Base-by-base conservation (phyloP, 2,329 filamentous ascomycete species). In the Monosporascus sp. region DNA sequence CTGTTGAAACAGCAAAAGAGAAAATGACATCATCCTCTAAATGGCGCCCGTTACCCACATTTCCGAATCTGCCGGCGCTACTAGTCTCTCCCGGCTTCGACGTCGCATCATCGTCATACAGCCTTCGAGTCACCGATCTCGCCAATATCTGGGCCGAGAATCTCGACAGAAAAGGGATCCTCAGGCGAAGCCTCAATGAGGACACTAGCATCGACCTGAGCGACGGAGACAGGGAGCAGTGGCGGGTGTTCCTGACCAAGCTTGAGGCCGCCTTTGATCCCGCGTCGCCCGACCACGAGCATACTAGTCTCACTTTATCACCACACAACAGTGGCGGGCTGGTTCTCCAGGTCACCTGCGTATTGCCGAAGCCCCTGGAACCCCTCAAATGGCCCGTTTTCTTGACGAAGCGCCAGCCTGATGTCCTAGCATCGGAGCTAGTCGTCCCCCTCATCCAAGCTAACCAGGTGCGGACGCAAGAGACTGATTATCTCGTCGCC, bases 121-220 rank as follows among this genome's bases (percentile, higher is more conserved):
- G 73, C 2, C 67, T 92, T 27, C 77, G 82, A 54, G 65, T 93
- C 40, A 90, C 87, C 2, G 89, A 93, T 65, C 76, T 91, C 55
- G 84, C 80, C 64, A 80, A 85, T 59, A 73, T 91, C n/a, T 94
- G 89, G 89, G 71, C 74, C 26, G 88, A 92, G 69, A 75, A 68
- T 8, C 71, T 91, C 22, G 78, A 84, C 52, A 74, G 82, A 22
- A 75, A 74, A n/a, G 76, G 74, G 11, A 87, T 93, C 53, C 78
- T 85, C 52, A 72, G 77, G 55, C 81, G 87, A 55, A 86, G 83
- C 31, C 75, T 81, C 52, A 71, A 79, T 24, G 78, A 86, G 60
- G 78, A 84, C 60, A 88, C 86, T 17, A 85, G 81, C 56, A 91
- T 93, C 56, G 88, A 93, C 65, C 85, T 89, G 1, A 84, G 80